Evolutionary conservation across 2,329 filamentous ascomycete genomes (phyloP).

Genomic region (Fusarium sp.): DNA sequence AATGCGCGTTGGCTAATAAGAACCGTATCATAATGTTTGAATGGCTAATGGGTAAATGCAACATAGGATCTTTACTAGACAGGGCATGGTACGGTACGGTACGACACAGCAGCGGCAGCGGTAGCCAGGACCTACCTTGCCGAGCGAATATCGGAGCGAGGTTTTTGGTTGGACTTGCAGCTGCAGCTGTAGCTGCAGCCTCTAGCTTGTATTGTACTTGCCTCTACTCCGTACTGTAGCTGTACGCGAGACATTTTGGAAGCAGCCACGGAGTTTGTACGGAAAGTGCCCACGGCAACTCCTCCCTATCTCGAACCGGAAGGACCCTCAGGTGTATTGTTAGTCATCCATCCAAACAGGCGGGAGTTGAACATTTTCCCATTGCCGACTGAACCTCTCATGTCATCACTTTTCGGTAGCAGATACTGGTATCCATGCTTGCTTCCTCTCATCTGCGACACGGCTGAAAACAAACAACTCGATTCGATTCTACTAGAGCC

Average conservation of each 20-base stretch:
- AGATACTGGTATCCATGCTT: no score
- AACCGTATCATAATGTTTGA: constrained; percentile 29
- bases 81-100: constrained; percentile 28
- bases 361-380: neutral
- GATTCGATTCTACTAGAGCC: neutral
- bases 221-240: no score
- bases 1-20: constrained; percentile 40
- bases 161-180: neutral
- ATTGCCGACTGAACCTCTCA: neutral
- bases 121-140: constrained; percentile 25
- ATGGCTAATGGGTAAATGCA: constrained; percentile 21
- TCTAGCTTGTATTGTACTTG: no score
- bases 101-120: constrained; percentile 1
- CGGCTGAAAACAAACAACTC: neutral
- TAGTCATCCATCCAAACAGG: neutral
- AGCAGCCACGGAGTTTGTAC: constrained; percentile 11
- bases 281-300: constrained; percentile 5
- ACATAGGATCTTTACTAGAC: constrained; percentile 28
- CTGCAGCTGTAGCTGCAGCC: neutral
- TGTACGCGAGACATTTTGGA: constrained; percentile 15
- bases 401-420: neutral
- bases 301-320: neutral
- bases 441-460: neutral
- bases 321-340: constrained; percentile 13
- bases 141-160: constrained; percentile 35